A percentile compares a stretch with the other conserved stretches of the same genome.
Conservation (phyloP, 306 rosid genomes). For the Casuarina cunninghamiana region DNA sequence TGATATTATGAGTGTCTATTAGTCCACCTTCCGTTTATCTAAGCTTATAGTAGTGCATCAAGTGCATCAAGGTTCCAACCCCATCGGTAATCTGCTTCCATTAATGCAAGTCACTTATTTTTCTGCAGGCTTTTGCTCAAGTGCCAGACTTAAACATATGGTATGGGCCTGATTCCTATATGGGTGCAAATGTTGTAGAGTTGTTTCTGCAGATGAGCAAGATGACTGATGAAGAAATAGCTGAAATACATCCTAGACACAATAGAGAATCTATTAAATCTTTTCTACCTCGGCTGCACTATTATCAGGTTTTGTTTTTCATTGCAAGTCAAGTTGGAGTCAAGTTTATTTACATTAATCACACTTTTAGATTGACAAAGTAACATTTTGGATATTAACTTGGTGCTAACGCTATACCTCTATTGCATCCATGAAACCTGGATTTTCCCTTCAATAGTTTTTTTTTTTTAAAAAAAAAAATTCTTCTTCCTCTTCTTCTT, state of each 20-base stretch:
- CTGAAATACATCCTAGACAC: slow-evolving; percentile 75
- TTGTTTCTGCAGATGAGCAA: slow-evolving; percentile 75
- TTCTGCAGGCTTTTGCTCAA: slow-evolving; percentile 87
- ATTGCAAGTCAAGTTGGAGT: background rate
- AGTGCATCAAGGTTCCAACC: slow-evolving; percentile 10
- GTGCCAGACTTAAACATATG: slow-evolving; percentile 74
- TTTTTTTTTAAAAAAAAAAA: no score
- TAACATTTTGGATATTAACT: background rate
- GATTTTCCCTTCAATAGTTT: background rate
- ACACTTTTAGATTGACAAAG: background rate
- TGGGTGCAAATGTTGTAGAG: slow-evolving; percentile 95
- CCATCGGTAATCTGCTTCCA: background rate
- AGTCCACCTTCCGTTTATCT: slow-evolving; percentile 11
- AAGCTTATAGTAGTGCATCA: slow-evolving; percentile 23
- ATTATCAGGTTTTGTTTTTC: slow-evolving; percentile 55
- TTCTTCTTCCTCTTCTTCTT: background rate
- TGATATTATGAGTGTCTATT: slow-evolving; percentile 11
- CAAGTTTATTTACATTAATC: slow-evolving; percentile 16
- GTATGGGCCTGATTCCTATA: slow-evolving; percentile 98
- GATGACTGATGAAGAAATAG: slow-evolving; percentile 85
- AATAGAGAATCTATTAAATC: slow-evolving; percentile 63
- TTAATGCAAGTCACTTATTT: background rate
- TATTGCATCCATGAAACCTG: background rate
- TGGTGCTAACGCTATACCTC: background rate
- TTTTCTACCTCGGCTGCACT: slow-evolving; percentile 71